Base-by-base conservation (phyloP, 2,329 filamentous ascomycete species). In the Apiospora kogelbergensis region DNA sequence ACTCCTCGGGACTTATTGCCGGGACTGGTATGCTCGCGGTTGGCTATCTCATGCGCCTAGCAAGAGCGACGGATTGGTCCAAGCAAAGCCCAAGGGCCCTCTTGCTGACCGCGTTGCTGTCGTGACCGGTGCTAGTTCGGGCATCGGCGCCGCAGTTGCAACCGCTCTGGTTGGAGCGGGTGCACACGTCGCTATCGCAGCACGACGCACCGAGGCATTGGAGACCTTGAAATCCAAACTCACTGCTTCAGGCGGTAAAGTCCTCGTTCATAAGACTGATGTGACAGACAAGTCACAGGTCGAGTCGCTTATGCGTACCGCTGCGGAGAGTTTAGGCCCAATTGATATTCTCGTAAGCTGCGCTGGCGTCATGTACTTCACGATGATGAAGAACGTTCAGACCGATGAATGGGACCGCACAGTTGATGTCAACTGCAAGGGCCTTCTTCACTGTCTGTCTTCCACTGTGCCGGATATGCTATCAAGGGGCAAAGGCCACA, bases 321-420 rank as follows among this genome's bases (percentile, higher is more conserved):
- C 91, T 1, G 82, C 82, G 33, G 84, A 87, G 63, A 82, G 90
- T 73, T 88, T 95, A 0, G 93, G 92, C 0, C 88, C 90, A 0
- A 84, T 95, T 60, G 93, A 95, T 77, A 92, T 95, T 66, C 86
- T 95, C n/a, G 88, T 95, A 65, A 89, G 89, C 48, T 93, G 92
- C 75, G 93, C 93, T 0, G 93, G 93, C 44, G 93, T 95, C 77
- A 95, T 95, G 93, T 95, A 95, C 82, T 95, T 90, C 81, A 95
- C 93, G 68, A 90, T 95, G 89, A 95, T 95, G 93, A 88, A 90
- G 68, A 95, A 94, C 77, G 86, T 83, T 20, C 86, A 91, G 72
- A 87, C 84, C 0, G 91, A 93, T 6, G 90, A 95, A 74, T 95
- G 93, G 93, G 90, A 94, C 72, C 90, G 88, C 69, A 95, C 92